These are phyloP conservation scores for Podospora comata DNA, from an alignment of 495 filamentous ascomycete genomes.

Conservation along the genomic window DNA sequence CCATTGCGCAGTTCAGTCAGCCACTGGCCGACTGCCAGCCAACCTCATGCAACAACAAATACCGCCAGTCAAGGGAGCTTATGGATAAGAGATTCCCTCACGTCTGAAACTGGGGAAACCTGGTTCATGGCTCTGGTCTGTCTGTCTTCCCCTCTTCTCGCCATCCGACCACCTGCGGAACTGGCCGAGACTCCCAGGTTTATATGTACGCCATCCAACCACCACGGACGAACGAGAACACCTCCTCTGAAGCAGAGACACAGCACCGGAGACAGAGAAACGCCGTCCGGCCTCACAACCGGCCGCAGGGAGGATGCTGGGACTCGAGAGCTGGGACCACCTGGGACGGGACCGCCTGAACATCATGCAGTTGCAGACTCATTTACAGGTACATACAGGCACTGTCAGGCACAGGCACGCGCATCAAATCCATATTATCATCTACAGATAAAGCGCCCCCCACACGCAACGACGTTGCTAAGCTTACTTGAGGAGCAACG, in stretches of 20 bases:
- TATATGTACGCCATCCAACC: neutral
- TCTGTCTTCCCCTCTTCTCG: neutral
- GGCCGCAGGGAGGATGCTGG: slow-evolving; percentile 5
- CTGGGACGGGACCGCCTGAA: neutral
- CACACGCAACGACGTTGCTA: slow-evolving; percentile 1
- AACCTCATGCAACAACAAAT: slow-evolving; percentile 13
- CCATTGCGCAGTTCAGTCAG: slow-evolving; percentile 1
- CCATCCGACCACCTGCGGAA: slow-evolving; percentile 8
- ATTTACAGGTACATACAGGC: neutral
- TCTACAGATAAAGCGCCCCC: neutral
- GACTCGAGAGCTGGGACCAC: neutral
- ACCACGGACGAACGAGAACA: slow-evolving; percentile 8
- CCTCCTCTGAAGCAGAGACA: slow-evolving; percentile 1
- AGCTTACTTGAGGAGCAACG: neutral
- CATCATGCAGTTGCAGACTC: neutral
- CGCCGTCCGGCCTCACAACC: neutral
- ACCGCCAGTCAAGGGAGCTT: slow-evolving; percentile 4
- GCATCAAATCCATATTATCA: neutral
- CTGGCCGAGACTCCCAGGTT: slow-evolving; percentile 8
- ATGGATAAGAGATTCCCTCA: neutral
- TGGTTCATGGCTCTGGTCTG: neutral
- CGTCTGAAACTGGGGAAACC: neutral
- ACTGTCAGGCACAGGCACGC: neutral
- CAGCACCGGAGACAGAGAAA: slow-evolving; percentile 6
- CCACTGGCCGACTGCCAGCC: slow-evolving; percentile 3